A percentile compares a stretch with the other conserved stretches of the same genome.
Conservation (phyloP, 208 protist species). For the Wallacemonas sp. region DNA sequence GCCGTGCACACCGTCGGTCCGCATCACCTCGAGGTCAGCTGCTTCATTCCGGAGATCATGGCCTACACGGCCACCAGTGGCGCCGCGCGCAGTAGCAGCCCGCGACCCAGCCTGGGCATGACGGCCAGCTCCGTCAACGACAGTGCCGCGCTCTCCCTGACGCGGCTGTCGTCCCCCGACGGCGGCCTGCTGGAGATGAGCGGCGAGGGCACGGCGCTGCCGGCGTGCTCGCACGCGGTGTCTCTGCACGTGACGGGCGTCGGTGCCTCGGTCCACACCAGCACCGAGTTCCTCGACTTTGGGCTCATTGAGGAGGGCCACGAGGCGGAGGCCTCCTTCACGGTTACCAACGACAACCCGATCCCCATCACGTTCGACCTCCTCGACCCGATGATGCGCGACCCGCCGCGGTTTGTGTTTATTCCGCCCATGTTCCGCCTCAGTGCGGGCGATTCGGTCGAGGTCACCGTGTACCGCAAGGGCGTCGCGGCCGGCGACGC, state of each 20-base stretch:
- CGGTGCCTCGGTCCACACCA: slow-evolving; percentile 74
- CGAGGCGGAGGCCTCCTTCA: slow-evolving; percentile 80
- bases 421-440: slow-evolving; percentile 71
- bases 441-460: slow-evolving; percentile 72
- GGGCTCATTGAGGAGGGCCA: slow-evolving; percentile 78
- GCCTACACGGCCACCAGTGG: slow-evolving; percentile 12
- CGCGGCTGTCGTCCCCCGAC: not conserved
- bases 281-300: slow-evolving; percentile 85
- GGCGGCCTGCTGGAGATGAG: slow-evolving; percentile 4
- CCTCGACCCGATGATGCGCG: slow-evolving; percentile 74
- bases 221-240: slow-evolving; percentile 38
- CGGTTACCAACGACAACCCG: slow-evolving; percentile 87
- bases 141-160: not conserved
- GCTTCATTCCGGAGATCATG: slow-evolving; percentile 71
- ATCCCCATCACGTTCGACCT: slow-evolving; percentile 77
- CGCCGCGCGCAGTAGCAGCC: not conserved
- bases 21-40: slow-evolving; percentile 53
- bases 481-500: slow-evolving; percentile 72
- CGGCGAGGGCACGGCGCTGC: not conserved
- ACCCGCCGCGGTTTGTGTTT: slow-evolving; percentile 86
- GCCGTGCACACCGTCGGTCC: slow-evolving; percentile 51
- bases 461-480: slow-evolving; percentile 89
- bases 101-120: slow-evolving; percentile 10
- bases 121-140: not conserved
- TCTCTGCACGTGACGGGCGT: slow-evolving; percentile 64